Base-by-base conservation (phyloP, 768 basidiomycete species). In the Strobilomyces dryophilus region DNA sequence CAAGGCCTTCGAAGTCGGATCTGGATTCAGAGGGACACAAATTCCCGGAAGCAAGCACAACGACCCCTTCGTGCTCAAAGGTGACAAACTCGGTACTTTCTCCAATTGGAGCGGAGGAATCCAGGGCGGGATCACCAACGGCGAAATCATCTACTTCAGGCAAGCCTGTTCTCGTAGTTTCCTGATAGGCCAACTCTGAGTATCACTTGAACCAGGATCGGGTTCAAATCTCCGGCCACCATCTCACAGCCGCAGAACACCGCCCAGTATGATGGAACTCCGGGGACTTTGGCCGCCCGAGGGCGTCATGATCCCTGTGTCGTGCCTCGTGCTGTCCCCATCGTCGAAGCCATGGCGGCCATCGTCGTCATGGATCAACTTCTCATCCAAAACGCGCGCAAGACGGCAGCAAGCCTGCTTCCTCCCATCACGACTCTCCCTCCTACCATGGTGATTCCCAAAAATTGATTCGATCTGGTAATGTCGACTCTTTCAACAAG, bases 291-390 rank as follows among this genome's bases (percentile, higher is more conserved):
- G 49, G 93, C 93, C 12, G 89, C 97, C 35, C 81, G 92, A 31
- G 97, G 97, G 12, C 80, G 97, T 49, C 95, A 98, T 72, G 95
- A 98, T 66, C 94, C 95, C 17, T 98, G 95, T 67, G 95, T 99
- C 42, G 93, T 99, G 6, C 95, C 95, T 39, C 85, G 94, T 44
- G 94, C 94, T 18, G 92, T 98, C 9, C 94, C 97, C 40, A 99
- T 99, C 62, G 95, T 98, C 41, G 97, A 99, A 74, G 84, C 92
- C 1, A 99, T 99, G 97, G 93, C 95, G 0, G 86, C 88, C 26
- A 78, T 98, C 45, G 95, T 98, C 54, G 79, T 97, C 59, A 92
- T 99, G 87, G 97, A 99, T 67, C 83, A 88, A 63, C 76, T 98
- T 53, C 79, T 98, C 37, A 84, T 91, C 53, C 95, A 98, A 73